Evolutionary conservation across 768 basidiomycete genomes (phyloP), one percentile per base, ranked within the genome.

Genomic region (Pisolithus marmoratus): DNA sequence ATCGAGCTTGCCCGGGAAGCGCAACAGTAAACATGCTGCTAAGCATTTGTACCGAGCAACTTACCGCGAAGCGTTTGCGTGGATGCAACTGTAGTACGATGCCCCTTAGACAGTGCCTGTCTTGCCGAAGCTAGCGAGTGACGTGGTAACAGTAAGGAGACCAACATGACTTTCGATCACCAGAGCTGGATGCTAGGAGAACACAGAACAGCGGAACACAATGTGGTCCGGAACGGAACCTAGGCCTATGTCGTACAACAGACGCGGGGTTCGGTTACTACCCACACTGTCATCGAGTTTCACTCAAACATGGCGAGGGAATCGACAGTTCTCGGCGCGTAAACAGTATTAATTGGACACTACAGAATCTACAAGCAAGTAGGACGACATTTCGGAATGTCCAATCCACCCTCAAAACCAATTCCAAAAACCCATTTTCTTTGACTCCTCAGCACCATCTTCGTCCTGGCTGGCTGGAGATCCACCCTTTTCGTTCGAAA

Each of bases 41-140:
- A 47, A 46, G 38, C 6, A 41, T 23, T 43, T 15, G 11, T 4
- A n/a, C 23, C 22, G 9, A 49, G 38, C n/a, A 11, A 57, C 65
- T 4, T 49, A 65, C 64, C 55, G 12, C 53, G 58, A 46, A 40
- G 46, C 41, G 47, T 24, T 26, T 53, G 42, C 17, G 58, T 56
- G 15, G 65, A 34, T 14, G 12, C 34, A 15, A 34, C 14, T 12
- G 34, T 34, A 5, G 34, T 34, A 14, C 3, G 34, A 14, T 34
- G 12, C 15, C 34, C 14, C 34, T 5, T 3, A 4, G 12, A 15
- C 14, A 34, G 14, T 34, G 34, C 34, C 34, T 34, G 34, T 5
- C 12, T 34, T 14, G 34, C 34, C 34, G 3, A 34, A 34, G 34
- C 34, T 5, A 34, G 34, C 34, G 34, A 34, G 34, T 14, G 34